These are phyloP conservation scores for Neospermospora avenae DNA, from an alignment of 2,329 filamentous ascomycete genomes.

Conservation along the genomic window DNA sequence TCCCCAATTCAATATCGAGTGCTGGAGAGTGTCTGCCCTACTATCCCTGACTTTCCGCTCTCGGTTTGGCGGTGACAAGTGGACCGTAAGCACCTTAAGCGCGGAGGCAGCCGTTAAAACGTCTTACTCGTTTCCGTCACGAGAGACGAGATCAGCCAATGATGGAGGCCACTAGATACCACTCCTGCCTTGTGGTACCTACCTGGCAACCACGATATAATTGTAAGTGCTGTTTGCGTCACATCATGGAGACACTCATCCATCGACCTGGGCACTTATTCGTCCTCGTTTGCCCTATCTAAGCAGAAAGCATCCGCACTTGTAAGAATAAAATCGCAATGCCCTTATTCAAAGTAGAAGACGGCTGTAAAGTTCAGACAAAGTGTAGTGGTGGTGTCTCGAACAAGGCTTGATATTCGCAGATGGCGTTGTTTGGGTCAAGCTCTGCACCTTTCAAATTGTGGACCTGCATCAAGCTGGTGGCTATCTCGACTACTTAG, in stretches of 20 bases:
- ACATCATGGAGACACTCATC: too few relatives aligned
- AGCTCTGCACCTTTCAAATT: not conserved
- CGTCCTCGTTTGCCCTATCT: not conserved
- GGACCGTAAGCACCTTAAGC: not conserved
- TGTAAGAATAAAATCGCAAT: not conserved
- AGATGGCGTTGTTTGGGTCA: not conserved
- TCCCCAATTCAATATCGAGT: not conserved
- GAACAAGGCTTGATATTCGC: not conserved
- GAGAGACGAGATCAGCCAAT: not conserved
- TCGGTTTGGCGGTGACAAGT: not conserved
- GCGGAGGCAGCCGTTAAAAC: not conserved
- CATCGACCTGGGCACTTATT: too few relatives aligned
- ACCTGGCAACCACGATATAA: too few relatives aligned
- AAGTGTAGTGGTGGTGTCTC: not conserved
- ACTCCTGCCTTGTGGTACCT: not conserved
- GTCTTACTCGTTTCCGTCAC: not conserved
- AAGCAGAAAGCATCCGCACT: not conserved
- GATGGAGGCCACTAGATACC: too few relatives aligned
- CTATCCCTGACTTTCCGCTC: not conserved
- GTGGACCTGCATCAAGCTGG: not conserved
- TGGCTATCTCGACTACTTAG: conserved; percentile 2
- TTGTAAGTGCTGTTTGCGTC: too few relatives aligned
- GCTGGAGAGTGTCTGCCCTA: not conserved
- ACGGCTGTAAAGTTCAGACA: not conserved
- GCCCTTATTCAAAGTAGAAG: not conserved